Conservation (phyloP, 2,329 filamentous ascomycete species). For the Pezicula neosporulosa region DNA sequence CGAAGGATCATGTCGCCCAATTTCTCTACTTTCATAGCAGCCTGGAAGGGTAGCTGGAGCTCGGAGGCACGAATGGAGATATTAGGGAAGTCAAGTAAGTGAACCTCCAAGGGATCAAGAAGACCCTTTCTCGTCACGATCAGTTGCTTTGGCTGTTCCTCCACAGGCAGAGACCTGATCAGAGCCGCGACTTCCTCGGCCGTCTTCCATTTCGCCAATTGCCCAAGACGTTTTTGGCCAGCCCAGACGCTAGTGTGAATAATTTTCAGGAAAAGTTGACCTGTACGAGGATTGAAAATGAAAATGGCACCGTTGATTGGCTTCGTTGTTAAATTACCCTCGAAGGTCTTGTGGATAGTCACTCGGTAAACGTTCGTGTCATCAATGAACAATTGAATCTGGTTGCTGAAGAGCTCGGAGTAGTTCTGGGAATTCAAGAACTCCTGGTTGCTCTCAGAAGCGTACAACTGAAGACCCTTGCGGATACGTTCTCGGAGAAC, state of each 20-base stretch:
- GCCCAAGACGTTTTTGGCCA: conserved; percentile 96
- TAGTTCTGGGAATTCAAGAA: conserved; percentile 99
- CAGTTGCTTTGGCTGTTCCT: conserved; percentile 98
- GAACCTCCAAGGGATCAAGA: conserved; percentile 93
- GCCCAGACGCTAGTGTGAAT: conserved; percentile 99
- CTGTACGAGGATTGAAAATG: conserved; percentile 99
- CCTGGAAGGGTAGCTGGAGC: conserved; percentile 95
- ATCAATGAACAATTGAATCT: conserved; percentile 98
- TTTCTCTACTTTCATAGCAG: conserved; percentile 99
- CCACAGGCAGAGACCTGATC: conserved; percentile 90
- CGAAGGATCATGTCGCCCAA: conserved; percentile 98
- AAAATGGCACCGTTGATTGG: conserved; percentile 99
- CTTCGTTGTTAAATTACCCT: conserved; percentile 98
- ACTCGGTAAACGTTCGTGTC: conserved; percentile 99
- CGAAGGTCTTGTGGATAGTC: conserved; percentile 99
- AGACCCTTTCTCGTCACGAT: conserved; percentile 98
- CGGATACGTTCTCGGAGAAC: conserved; percentile 96
- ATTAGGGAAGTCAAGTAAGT: conserved; percentile 96
- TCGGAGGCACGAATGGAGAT: conserved; percentile 98
- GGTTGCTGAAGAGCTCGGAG: conserved; percentile 97
- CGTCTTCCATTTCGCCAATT: conserved; percentile 99
- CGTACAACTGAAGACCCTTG: conserved; percentile 96
- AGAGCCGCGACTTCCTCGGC: conserved; percentile 98
- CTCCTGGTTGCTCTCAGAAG: conserved; percentile 97
- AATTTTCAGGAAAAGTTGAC: conserved; percentile 97